Evolutionary conservation across 1,139 yeast genomes (phyloP).

Genomic region (Casaregolazyma suthepensis): DNA sequence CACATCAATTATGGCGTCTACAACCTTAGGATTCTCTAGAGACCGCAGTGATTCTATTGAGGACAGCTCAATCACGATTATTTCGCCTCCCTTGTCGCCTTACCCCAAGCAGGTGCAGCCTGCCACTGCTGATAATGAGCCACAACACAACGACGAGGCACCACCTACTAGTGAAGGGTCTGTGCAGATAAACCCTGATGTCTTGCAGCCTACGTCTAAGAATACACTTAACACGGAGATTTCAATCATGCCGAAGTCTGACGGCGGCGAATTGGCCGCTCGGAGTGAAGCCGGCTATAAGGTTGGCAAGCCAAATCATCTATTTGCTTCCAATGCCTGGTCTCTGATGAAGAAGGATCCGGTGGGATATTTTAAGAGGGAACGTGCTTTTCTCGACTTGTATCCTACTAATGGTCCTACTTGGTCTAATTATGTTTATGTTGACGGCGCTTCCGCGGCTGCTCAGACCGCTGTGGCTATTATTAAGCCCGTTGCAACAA

Average conservation of each 20-base stretch:
- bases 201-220: neutral
- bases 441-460: slow-evolving; percentile 13
- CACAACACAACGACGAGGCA: neutral
- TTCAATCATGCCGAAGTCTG: neutral
- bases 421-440: slow-evolving; percentile 26
- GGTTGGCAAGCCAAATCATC: slow-evolving; percentile 16
- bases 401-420: slow-evolving; percentile 30
- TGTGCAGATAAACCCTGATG: neutral
- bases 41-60: slow-evolving; percentile 1
- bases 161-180: slow-evolving; percentile 5
- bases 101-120: slow-evolving; percentile 20
- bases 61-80: slow-evolving; percentile 16
- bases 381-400: slow-evolving; percentile 26
- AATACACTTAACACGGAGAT: neutral
- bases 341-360: slow-evolving; percentile 26
- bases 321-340: slow-evolving; percentile 27
- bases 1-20: neutral
- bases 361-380: slow-evolving; percentile 25
- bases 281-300: slow-evolving; percentile 10
- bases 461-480: slow-evolving; percentile 6
- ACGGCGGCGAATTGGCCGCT: neutral
- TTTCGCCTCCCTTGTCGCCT: slow-evolving; percentile 28
- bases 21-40: neutral
- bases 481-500: slow-evolving; percentile 6
- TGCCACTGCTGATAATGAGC: neutral